Conservation (phyloP, 805 yeast species). For the Lipomyces mesembrius region DNA sequence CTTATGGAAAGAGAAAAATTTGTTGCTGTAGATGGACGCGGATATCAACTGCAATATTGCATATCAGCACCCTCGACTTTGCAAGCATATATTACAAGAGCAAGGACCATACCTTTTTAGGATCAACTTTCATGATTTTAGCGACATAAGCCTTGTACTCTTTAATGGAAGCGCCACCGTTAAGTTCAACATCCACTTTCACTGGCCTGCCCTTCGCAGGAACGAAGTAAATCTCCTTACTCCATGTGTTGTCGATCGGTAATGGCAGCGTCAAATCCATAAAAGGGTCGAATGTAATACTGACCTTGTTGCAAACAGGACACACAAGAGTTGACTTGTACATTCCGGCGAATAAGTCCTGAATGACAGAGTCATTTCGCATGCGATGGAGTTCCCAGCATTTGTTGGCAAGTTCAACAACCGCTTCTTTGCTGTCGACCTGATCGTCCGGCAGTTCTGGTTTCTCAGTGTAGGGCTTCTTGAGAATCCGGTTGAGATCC, state of each 20-base stretch:
- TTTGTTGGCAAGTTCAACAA: conserved; percentile 65
- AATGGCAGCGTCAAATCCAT: conserved; percentile 88
- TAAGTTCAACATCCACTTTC: conserved; percentile 70
- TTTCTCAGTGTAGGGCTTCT: conserved; percentile 86
- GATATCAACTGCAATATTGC: conserved; percentile 50
- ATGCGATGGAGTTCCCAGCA: conserved; percentile 81
- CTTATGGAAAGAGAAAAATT: conserved; percentile 72
- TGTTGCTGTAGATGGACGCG: conserved; percentile 67
- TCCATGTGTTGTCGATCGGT: conserved; percentile 78
- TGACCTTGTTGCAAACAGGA: conserved; percentile 77
- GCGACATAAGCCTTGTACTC: conserved; percentile 69
- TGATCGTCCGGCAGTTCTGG: conserved; percentile 74
- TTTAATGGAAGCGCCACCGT: conserved; percentile 63
- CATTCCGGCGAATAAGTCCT: conserved; percentile 86
- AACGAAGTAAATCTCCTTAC: conserved; percentile 63
- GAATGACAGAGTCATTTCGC: conserved; percentile 82
- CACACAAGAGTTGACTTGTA: conserved; percentile 89
- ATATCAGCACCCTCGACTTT: not conserved
- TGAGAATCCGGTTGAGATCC: conserved; percentile 78
- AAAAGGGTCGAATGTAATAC: conserved; percentile 92
- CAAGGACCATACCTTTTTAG: conserved; percentile 39
- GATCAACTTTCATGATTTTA: conserved; percentile 47
- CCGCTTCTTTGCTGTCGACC: conserved; percentile 54
- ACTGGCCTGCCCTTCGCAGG: conserved; percentile 59
- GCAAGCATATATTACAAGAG: not conserved